Percentiles rank a stretch among this genome's conserved stretches.
These are phyloP conservation scores for Pythium aristosporum DNA, from an alignment of 352 stramenopile genomes.

Conservation along the genomic window DNA sequence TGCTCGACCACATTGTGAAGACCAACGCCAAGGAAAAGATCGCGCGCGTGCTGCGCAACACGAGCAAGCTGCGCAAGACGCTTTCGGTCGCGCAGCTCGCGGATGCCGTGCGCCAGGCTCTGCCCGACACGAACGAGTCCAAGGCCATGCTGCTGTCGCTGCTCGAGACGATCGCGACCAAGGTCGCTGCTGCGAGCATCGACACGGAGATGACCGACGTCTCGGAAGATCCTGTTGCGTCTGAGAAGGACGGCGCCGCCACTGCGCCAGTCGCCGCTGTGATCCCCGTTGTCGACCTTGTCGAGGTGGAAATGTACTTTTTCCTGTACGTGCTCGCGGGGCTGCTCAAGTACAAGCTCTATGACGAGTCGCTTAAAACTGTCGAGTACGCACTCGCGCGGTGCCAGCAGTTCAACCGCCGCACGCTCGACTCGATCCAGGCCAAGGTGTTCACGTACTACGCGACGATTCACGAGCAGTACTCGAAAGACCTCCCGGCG, in stretches of 20 bases:
- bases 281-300: slow-evolving; percentile 61
- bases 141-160: slow-evolving; percentile 51
- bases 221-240: slow-evolving; percentile 24
- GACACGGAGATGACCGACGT: slow-evolving; percentile 67
- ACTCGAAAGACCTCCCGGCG: slow-evolving; percentile 47
- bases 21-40: slow-evolving; percentile 87
- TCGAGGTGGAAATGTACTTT: slow-evolving; percentile 88
- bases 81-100: slow-evolving; percentile 61
- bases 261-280: slow-evolving; percentile 23
- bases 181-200: slow-evolving; percentile 32
- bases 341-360: slow-evolving; percentile 70
- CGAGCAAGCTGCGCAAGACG: slow-evolving; percentile 78
- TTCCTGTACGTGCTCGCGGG: slow-evolving; percentile 73
- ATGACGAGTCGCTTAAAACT: slow-evolving; percentile 50
- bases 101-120: slow-evolving; percentile 53
- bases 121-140: slow-evolving; percentile 65
- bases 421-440: slow-evolving; percentile 77
- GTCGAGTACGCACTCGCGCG: slow-evolving; percentile 54
- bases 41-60: slow-evolving; percentile 73
- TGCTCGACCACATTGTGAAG: slow-evolving; percentile 78
- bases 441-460: slow-evolving; percentile 82
- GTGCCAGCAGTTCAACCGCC: slow-evolving; percentile 77
- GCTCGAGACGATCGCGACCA: slow-evolving; percentile 46
- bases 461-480: slow-evolving; percentile 70
- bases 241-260: slow-evolving; percentile 22